Percentiles rank a stretch among this genome's conserved stretches.
phyloP scores from a whole-genome alignment of 1,284 basidiomycete species.

The Ceratobasidium sp. region DNA sequence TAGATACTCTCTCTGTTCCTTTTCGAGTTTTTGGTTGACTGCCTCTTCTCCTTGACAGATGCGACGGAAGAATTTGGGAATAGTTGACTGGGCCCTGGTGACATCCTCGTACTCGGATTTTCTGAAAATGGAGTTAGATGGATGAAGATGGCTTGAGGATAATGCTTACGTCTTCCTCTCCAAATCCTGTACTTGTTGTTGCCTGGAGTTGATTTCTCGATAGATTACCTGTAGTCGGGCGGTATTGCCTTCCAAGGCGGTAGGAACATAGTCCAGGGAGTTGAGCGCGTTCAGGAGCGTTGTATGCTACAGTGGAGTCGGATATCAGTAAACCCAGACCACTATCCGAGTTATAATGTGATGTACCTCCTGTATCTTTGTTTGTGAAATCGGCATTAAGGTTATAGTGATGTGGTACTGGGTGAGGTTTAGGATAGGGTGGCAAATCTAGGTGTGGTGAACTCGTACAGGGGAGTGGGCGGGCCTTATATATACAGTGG shows the following conservation, averaged over 20 bases:
- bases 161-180: conserved; percentile 20
- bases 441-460: too few species aligned
- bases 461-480: too few species aligned
- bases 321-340: not conserved
- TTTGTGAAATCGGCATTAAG: conserved; percentile 12
- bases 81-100: conserved; percentile 13
- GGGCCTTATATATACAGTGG: too few species aligned
- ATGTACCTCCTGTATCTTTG: conserved; percentile 22
- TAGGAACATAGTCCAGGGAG: conserved; percentile 26
- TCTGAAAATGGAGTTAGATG: not conserved
- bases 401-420: not conserved
- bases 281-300: conserved; percentile 15
- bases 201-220: not conserved
- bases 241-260: conserved; percentile 24
- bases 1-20: conserved; percentile 14
- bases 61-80: conserved; percentile 8
- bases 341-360: not conserved
- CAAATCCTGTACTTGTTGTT: not conserved
- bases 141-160: not conserved
- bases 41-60: conserved; percentile 19
- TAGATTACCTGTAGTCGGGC: conserved; percentile 11
- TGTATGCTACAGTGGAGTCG: conserved; percentile 11
- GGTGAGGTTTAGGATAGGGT: not conserved
- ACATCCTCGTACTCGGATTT: conserved; percentile 35
- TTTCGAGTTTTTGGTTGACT: conserved; percentile 5